Evolutionary conservation across 148 eudicot species (phyloP), one percentile per base, ranked within the genome.

Genomic region (Salicornia ramosissima): DNA sequence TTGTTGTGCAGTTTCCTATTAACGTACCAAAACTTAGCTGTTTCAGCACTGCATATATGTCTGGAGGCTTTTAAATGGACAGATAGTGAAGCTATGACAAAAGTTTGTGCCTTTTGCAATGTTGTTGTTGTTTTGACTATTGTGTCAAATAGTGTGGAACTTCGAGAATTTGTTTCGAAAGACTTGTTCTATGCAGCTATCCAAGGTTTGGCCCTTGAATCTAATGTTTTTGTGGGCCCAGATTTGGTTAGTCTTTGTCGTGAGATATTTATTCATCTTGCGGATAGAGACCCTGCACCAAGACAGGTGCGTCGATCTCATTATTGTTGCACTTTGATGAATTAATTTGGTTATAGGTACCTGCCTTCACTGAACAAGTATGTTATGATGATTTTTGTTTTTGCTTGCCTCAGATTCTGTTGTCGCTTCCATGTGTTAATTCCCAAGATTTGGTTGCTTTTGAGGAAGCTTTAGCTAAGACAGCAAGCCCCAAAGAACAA

Each of bases 401-500:
- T 77, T 40, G 14, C 29, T 65, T 69, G 51, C 64, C 61, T 52
- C 90, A 95, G 99, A 84, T 95, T 76, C 81, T 95, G 83, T 85
- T 83, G 30, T 79, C 93, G 12, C 96, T 95, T 69, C 97, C 99
- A 18, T 81, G 87, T 76, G 85, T 91, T 57, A 83, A 64, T 22
- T 86, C 75, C 24, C 90, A 89, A 80, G 96, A 95, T 81, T 71
- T 95, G 77, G 77, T 75, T 73, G 90, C 96, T 75, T 95, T 95
- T 75, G 97, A 91, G 82, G 99, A 95, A 85, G 91, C 97, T 72
- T 80, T 95, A 78, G 59, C 83, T 19, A 95, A 91, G 83, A 95
- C 96, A 21, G 77, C 75, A 52, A 95, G 99, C 80, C 93, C 97
- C 2, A 91, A 91, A 79, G 99, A 95, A 79, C 99, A 95, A 75